Conservation (phyloP, 495 filamentous ascomycete species). For the Xylaria flabelliformis region DNA sequence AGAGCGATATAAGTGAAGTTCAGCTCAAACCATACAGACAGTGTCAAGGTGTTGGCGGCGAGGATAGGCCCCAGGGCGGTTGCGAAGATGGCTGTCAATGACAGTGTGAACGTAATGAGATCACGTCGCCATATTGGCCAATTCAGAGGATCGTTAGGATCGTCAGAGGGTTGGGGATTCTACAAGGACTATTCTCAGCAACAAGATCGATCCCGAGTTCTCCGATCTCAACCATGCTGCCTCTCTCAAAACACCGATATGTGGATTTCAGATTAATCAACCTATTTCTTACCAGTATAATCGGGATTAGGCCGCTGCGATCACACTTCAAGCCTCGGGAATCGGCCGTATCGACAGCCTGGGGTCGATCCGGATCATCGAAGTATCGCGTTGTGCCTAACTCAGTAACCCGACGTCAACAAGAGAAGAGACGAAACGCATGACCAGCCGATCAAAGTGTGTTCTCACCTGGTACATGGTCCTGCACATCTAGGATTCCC, state of each 20-base stretch:
- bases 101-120: constrained; percentile 77
- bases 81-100: constrained; percentile 78
- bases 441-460: background rate
- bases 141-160: constrained; percentile 82
- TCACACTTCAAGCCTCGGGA: constrained; percentile 72
- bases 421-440: background rate
- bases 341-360: constrained; percentile 44
- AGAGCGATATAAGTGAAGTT: constrained; percentile 76
- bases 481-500: constrained; percentile 72
- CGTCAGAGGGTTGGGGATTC: constrained; percentile 79
- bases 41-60: constrained; percentile 81
- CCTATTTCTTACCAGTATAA: constrained; percentile 77
- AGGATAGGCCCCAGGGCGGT: constrained; percentile 82
- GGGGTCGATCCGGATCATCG: constrained; percentile 58
- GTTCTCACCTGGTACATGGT: constrained; percentile 74
- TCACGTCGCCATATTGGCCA: constrained; percentile 92
- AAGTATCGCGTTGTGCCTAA: constrained; percentile 70
- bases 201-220: background rate
- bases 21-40: constrained; percentile 62
- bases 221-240: background rate
- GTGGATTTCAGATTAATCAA: constrained; percentile 48
- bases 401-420: constrained; percentile 36
- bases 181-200: constrained; percentile 50
- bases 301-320: constrained; percentile 65
- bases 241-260: constrained; percentile 26